These are phyloP conservation scores for Globisporangium viniferum DNA, from an alignment of 352 stramenopile genomes.

Conservation along the genomic window DNA sequence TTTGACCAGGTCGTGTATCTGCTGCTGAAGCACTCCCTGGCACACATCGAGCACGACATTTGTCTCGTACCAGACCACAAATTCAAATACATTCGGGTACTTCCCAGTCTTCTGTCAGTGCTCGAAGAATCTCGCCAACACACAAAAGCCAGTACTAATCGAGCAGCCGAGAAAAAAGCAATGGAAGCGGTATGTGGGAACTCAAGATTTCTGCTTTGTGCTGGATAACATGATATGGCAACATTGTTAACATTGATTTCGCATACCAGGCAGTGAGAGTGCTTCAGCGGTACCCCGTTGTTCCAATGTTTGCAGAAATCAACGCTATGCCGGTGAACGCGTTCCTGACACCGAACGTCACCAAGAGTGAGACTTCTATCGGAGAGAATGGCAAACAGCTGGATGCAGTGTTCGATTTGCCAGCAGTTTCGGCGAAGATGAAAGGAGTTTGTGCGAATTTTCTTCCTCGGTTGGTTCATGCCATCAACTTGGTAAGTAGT, in stretches of 20 bases:
- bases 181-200: constrained; percentile 42
- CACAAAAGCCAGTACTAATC: constrained; percentile 25
- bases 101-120: constrained; percentile 46
- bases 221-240: not conserved
- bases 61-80: constrained; percentile 31
- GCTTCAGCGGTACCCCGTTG: constrained; percentile 38
- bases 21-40: constrained; percentile 48
- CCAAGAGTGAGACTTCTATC: constrained; percentile 19
- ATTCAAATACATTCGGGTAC: constrained; percentile 53
- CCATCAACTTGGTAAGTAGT: constrained; percentile 37
- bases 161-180: constrained; percentile 44
- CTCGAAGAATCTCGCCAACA: constrained; percentile 29
- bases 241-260: not conserved
- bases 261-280: constrained; percentile 34
- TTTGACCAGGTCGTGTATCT: constrained; percentile 63
- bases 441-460: constrained; percentile 31
- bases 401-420: constrained; percentile 29
- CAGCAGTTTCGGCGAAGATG: constrained; percentile 22
- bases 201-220: not conserved
- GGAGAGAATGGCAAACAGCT: constrained; percentile 18
- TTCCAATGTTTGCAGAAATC: constrained; percentile 51
- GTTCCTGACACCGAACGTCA: constrained; percentile 13
- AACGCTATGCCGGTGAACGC: constrained; percentile 37
- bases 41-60: constrained; percentile 35
- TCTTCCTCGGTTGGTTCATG: constrained; percentile 33